Conservation (phyloP, 768 basidiomycete species). For the Suillus subluteus region DNA sequence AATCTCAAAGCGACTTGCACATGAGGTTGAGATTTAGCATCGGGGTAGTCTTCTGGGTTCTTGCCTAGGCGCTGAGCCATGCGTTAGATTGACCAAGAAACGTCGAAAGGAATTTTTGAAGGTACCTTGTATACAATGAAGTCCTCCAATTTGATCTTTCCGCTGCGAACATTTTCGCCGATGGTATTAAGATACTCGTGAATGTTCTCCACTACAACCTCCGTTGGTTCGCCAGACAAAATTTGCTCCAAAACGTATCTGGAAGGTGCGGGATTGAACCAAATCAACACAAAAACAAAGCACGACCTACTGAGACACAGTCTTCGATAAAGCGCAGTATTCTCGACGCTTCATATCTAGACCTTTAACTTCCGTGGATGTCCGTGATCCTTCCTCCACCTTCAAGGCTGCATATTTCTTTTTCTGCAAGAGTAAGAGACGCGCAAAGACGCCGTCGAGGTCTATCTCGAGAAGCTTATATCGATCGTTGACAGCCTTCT, state of each 20-base stretch:
- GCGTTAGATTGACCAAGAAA: background rate
- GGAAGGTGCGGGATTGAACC: background rate
- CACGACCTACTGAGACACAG: slow-evolving; percentile 80
- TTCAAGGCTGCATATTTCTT: slow-evolving; percentile 99
- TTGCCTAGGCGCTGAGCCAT: slow-evolving; percentile 83
- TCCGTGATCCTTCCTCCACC: slow-evolving; percentile 79
- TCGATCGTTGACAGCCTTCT: slow-evolving; percentile 94
- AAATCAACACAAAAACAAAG: background rate
- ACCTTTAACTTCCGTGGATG: slow-evolving; percentile 91
- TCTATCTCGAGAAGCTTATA: slow-evolving; percentile 98
- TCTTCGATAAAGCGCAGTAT: slow-evolving; percentile 90
- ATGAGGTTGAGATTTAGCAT: slow-evolving; percentile 93
- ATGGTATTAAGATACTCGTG: slow-evolving; percentile 87
- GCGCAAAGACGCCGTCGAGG: slow-evolving; percentile 90
- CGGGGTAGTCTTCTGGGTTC: slow-evolving; percentile 96
- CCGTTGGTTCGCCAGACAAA: slow-evolving; percentile 88
- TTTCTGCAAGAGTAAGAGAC: slow-evolving; percentile 92
- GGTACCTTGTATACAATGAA: slow-evolving; percentile 93
- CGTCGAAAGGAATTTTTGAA: background rate
- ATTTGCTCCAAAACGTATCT: slow-evolving; percentile 92
- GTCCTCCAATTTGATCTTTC: slow-evolving; percentile 84
- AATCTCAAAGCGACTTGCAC: slow-evolving; percentile 93
- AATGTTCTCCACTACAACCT: slow-evolving; percentile 86
- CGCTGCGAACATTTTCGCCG: slow-evolving; percentile 77
- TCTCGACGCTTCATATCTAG: slow-evolving; percentile 99